Evolutionary conservation across 2,329 filamentous ascomycete species (phyloP), one percentile per base, ranked within the genome.

Genomic region (Macrophomina tecta): DNA sequence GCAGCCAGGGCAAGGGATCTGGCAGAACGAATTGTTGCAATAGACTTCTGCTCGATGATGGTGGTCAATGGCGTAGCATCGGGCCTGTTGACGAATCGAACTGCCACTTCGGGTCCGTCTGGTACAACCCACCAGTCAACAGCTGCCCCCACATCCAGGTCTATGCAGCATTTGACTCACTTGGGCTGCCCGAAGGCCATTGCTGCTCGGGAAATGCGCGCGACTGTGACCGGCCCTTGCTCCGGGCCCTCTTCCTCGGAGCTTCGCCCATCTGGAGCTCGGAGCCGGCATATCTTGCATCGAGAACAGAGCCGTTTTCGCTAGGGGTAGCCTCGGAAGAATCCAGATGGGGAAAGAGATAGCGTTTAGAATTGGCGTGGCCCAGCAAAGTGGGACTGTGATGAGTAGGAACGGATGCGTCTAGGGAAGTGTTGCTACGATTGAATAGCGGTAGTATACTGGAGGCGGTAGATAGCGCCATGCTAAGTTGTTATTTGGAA

Each of bases 31-130:
- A 83, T 72, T 9, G 80, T 81, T 12, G 77, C 78, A 52, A 75
- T 73, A 14, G 81, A 83, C 67, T 72, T 74, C 61, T 78, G 79
- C 70, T 83, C 81, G 46, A 78, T 70, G 67, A 83, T 83, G 14
- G 80, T 81, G 34, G 77, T 78, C n/a, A 83, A 76, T 12, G 78
- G 78, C 42, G 72, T 77, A 64, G 76, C 77, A 69, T 77, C 75
- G 42, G 71, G 70, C 40, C 70, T 64, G 63, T 76, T 73, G 40
- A 70, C 66, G 55, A 74, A 74, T 18, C 70, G 69, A 38, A 69
- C 68, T 48, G 65, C 65, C 23, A 69, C 42, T 12, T 56, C 49
- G 55, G 46, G 38, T 5, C 58, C 64, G 38, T 52, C 52, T 65
- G 45, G 49, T 49, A 62, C 58, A 62, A 62, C 42, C 58, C 58